Base-by-base conservation (phyloP, 1,284 basidiomycete genomes). In the Golubevia pallescens region DNA sequence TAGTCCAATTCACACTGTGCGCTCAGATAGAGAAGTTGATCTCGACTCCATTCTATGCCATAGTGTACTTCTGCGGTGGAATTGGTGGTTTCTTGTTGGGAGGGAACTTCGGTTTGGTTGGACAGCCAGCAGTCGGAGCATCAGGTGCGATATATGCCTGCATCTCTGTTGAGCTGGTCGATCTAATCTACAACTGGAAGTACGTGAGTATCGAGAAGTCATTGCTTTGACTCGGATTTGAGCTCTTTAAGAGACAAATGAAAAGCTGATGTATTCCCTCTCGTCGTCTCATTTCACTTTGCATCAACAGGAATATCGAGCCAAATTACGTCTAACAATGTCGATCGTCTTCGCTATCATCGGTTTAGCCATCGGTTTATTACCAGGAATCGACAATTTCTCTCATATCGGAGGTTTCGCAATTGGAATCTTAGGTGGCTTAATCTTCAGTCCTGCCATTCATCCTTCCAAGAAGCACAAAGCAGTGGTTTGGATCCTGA, bases 361-460 rank as follows among this genome's bases (percentile, higher is more conserved):
- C 32, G 83, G 83, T 0, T 67, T 86, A 19, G 81, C 67, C 1
- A 66, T 86, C 14, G 84, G 84, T 2, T 65, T 86, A 16, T 60
- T 85, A 32, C 83, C 84, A 0, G 83, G 81, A 0, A 66, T 85
- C 54, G 84, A 85, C 68, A 86, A 85, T 66, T 86, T 85, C 62
- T 77, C 81, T 2, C 84, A 86, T 65, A 85, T 86, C 53, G 84
- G 84, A 8, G 84, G 84, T 2, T 83, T 85, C 59, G 77, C 75
- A 20, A 74, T 84, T 19, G 84, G 84, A 28, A 20, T 83, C 2
- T 63, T 85, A 14, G 80, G 79, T 6, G 82, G 82, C 0, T 23
- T 80, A 19, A 24, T 80, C 1, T 77, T 85, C 56, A 70, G 76
- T 16, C 79, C 82, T 7, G 67, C 72, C 0, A 85, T 85, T 57